These are phyloP conservation scores for Clonostachys solani DNA, from an alignment of 2,329 filamentous ascomycete genomes.

Conservation along the genomic window DNA sequence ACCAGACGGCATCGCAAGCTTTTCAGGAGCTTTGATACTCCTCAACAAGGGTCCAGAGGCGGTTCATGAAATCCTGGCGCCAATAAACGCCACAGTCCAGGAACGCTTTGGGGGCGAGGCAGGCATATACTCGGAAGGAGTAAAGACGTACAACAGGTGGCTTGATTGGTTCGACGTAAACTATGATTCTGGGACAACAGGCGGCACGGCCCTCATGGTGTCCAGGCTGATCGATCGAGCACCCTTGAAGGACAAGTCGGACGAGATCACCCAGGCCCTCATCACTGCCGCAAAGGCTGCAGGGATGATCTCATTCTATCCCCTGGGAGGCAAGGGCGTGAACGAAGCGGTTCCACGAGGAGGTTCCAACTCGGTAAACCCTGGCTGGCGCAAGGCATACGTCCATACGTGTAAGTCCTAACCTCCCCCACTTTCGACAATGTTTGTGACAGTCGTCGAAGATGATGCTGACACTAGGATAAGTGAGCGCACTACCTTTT, in stretches of 20 bases:
- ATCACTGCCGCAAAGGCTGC: slow-evolving; percentile 21
- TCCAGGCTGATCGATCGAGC: slow-evolving; percentile 37
- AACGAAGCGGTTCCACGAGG: slow-evolving; percentile 35
- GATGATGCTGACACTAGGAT: not conserved
- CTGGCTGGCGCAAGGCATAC: slow-evolving; percentile 44
- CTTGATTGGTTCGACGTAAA: slow-evolving; percentile 28
- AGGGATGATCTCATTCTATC: slow-evolving; percentile 21
- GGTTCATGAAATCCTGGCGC: not conserved
- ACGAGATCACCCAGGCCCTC: slow-evolving; percentile 27
- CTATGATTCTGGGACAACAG: slow-evolving; percentile 27
- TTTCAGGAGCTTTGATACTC: slow-evolving; percentile 7
- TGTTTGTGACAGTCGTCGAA: slow-evolving; percentile 4
- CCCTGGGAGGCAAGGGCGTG: slow-evolving; percentile 40
- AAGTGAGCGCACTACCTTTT: not conserved
- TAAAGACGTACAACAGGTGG: slow-evolving; percentile 28
- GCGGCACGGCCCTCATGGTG: slow-evolving; percentile 26
- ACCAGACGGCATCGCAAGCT: slow-evolving; percentile 24
- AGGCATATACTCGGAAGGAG: slow-evolving; percentile 16
- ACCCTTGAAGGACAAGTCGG: slow-evolving; percentile 24
- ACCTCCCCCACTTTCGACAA: slow-evolving; percentile 18
- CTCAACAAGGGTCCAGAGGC: not conserved
- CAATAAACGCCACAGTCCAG: slow-evolving; percentile 13
- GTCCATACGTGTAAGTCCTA: slow-evolving; percentile 31
- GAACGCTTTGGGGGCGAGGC: slow-evolving; percentile 22
- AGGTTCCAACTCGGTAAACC: slow-evolving; percentile 40